phyloP scores from a whole-genome alignment of 2,329 filamentous ascomycete species.

The Aaosphaeria pasadenensis region DNA sequence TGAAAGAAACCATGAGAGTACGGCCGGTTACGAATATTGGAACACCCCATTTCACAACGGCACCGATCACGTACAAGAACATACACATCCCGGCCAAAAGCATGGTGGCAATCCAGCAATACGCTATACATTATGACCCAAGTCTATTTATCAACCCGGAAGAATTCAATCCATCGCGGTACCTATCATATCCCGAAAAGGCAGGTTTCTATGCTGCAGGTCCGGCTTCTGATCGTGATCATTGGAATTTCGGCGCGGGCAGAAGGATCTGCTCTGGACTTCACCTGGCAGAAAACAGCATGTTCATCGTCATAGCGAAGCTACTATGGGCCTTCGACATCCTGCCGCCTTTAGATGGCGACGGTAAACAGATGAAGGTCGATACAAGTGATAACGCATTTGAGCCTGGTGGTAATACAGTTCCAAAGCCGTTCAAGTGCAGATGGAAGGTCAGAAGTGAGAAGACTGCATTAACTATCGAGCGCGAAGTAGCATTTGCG shows the following conservation, averaged over 20 bases:
- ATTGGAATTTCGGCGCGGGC: constrained; percentile 41
- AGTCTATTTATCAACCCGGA: constrained; percentile 33
- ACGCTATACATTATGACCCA: constrained; percentile 37
- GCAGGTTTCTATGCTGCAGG: constrained; percentile 32
- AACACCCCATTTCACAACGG: constrained; percentile 32
- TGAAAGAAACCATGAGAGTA: constrained; percentile 46
- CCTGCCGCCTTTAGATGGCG: constrained; percentile 29
- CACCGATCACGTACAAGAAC: constrained; percentile 40
- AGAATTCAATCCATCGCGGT: constrained; percentile 45
- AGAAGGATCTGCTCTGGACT: constrained; percentile 43
- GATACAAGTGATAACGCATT: constrained; percentile 35
- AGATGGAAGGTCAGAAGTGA: constrained; percentile 23
- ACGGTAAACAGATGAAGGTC: constrained; percentile 36
- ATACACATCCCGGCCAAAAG: constrained; percentile 44
- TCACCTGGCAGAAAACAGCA: constrained; percentile 42
- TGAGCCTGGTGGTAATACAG: constrained; percentile 25
- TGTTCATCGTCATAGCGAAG: constrained; percentile 45
- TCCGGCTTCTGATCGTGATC: constrained; percentile 31
- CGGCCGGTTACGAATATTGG: constrained; percentile 33
- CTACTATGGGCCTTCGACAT: constrained; percentile 50
- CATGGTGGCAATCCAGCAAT: constrained; percentile 27
- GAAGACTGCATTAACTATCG: constrained; percentile 15
- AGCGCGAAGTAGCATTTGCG: constrained; percentile 23
- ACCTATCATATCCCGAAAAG: constrained; percentile 30
- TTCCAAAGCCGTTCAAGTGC: constrained; percentile 29